Evolutionary conservation across 2,329 filamentous ascomycete genomes (phyloP).

Genomic region (Fusarium paranaense): DNA sequence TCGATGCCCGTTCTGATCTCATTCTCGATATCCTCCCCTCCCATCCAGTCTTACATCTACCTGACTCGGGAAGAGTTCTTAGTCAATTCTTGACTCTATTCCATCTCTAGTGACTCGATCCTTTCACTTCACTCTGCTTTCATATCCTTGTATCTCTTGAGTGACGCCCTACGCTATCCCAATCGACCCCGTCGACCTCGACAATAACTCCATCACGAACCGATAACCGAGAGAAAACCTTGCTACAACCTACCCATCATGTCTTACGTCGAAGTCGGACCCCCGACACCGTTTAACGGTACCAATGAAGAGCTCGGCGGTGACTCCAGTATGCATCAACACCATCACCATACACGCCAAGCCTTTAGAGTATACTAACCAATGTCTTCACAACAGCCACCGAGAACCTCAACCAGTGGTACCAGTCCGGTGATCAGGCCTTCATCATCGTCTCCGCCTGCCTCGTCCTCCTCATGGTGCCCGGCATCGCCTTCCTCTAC

Average conservation of each 20-base stretch:
- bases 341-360: neutral
- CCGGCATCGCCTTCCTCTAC: conserved; percentile 96
- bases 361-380: neutral
- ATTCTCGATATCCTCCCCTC: neutral
- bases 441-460: conserved; percentile 91
- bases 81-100: neutral
- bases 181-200: conserved; percentile 1
- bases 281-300: conserved; percentile 72
- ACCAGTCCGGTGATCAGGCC: conserved; percentile 88
- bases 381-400: conserved; percentile 63
- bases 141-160: neutral
- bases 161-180: neutral
- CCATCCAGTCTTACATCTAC: neutral
- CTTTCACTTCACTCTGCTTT: neutral
- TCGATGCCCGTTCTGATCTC: neutral
- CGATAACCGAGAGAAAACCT: neutral
- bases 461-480: conserved; percentile 97
- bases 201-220: conserved; percentile 22
- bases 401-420: conserved; percentile 97
- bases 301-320: conserved; percentile 75
- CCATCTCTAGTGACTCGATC: neutral
- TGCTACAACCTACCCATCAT: conserved; percentile 52
- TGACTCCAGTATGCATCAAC: conserved; percentile 75
- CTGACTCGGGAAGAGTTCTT: neutral
- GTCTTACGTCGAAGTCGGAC: conserved; percentile 70